These are phyloP conservation scores for Amphichorda felina DNA, from an alignment of 2,329 filamentous ascomycete species.

Conservation along the genomic window DNA sequence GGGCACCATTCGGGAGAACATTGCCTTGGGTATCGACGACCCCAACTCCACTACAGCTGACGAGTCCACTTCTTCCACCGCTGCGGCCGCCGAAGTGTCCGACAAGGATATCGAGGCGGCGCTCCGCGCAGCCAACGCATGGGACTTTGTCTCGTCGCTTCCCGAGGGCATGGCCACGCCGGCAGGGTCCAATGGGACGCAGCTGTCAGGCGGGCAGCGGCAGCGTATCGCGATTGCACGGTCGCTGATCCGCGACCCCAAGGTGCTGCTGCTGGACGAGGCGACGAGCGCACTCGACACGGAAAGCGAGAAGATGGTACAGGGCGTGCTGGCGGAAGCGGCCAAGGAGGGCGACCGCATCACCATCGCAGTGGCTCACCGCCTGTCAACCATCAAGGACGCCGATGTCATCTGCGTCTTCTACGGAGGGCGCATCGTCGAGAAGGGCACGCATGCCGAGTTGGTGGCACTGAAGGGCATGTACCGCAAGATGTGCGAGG, in stretches of 20 bases:
- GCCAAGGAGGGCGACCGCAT: slow-evolving; percentile 75
- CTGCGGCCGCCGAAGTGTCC: slow-evolving; percentile 9
- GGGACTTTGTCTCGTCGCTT: slow-evolving; percentile 59
- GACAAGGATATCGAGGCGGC: slow-evolving; percentile 27
- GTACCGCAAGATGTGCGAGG: slow-evolving; percentile 37
- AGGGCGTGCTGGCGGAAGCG: slow-evolving; percentile 63
- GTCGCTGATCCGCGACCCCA: slow-evolving; percentile 73
- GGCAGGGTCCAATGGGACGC: slow-evolving; percentile 61
- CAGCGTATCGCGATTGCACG: slow-evolving; percentile 40
- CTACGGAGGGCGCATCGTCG: slow-evolving; percentile 40
- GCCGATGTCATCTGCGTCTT: slow-evolving; percentile 52
- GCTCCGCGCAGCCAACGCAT: slow-evolving; percentile 33
- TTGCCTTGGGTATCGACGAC: slow-evolving; percentile 23
- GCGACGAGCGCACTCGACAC: slow-evolving; percentile 86
- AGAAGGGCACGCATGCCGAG: slow-evolving; percentile 44
- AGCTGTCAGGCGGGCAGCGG: slow-evolving; percentile 46
- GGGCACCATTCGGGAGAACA: slow-evolving; percentile 27
- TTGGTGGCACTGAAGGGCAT: slow-evolving; percentile 32
- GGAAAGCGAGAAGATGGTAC: slow-evolving; percentile 89
- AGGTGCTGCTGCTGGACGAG: slow-evolving; percentile 89
- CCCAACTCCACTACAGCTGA: slow-evolving; percentile 6
- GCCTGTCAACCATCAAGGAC: slow-evolving; percentile 79
- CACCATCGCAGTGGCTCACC: slow-evolving; percentile 88
- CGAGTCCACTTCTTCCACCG: slow-evolving; percentile 7
- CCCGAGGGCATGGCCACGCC: slow-evolving; percentile 84